These are phyloP conservation scores for Paraurostyla sp. DNA, from an alignment of 73 alveolate species.

Conservation along the genomic window DNA sequence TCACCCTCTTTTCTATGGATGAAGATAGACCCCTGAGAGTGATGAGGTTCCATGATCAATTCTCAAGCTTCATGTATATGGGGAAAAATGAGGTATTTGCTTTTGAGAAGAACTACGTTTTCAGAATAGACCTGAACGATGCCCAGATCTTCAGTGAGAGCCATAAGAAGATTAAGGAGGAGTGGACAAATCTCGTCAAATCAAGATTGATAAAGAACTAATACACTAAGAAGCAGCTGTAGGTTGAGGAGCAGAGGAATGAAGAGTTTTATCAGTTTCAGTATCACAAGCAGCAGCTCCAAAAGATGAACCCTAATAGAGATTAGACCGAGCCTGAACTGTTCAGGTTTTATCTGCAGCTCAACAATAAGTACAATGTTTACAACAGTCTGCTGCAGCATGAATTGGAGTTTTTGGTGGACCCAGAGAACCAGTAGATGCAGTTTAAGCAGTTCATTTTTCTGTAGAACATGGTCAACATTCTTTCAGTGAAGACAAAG, in stretches of 20 bases:
- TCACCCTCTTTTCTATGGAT: constrained; percentile 11
- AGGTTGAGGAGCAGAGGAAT: constrained; percentile 16
- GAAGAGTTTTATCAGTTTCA: constrained; percentile 1
- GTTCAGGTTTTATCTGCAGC: background rate
- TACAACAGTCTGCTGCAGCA: background rate
- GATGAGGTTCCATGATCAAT: constrained; percentile 26
- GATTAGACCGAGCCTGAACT: background rate
- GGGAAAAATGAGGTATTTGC: constrained; percentile 20
- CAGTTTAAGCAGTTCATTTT: background rate
- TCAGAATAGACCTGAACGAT: constrained; percentile 29
- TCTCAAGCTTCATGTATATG: background rate
- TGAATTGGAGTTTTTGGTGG: background rate
- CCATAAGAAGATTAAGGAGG: background rate
- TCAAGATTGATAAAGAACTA: background rate
- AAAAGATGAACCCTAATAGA: background rate
- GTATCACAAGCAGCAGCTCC: background rate
- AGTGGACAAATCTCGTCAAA: background rate
- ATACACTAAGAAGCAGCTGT: background rate
- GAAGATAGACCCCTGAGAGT: constrained; percentile 40
- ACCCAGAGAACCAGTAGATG: background rate
- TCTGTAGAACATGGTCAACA: background rate
- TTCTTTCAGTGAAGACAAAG: no score
- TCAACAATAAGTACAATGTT: background rate
- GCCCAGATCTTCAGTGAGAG: constrained; percentile 8
- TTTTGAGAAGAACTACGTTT: background rate